phyloP scores from a whole-genome alignment of 2,329 filamentous ascomycete species.

The Ophiostoma australiae region DNA sequence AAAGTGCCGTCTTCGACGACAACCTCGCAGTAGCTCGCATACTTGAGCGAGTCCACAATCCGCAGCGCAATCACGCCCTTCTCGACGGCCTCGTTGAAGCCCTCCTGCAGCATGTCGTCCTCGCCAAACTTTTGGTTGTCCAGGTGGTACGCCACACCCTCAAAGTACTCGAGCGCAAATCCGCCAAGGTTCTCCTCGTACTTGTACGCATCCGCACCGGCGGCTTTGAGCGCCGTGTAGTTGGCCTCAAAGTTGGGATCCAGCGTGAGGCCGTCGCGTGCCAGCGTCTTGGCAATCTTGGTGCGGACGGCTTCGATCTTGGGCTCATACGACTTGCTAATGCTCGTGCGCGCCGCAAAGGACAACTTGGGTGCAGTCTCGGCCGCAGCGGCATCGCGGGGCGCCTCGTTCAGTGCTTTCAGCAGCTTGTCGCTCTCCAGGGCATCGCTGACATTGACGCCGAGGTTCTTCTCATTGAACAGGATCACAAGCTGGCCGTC shows the following conservation, averaged over 20 bases:
- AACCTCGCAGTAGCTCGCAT: constrained; percentile 43
- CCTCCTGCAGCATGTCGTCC: constrained; percentile 47
- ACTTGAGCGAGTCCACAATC: constrained; percentile 43
- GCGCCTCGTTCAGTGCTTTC: constrained; percentile 45
- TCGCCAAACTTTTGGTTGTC: constrained; percentile 24
- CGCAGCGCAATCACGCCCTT: constrained; percentile 43
- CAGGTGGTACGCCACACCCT: constrained; percentile 34
- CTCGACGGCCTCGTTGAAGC: constrained; percentile 44
- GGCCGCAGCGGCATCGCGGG: constrained; percentile 28
- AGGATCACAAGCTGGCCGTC: constrained; percentile 47
- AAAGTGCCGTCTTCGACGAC: constrained; percentile 46
- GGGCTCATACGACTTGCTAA: constrained; percentile 43
- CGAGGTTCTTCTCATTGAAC: constrained; percentile 42
- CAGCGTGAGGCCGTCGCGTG: constrained; percentile 41
- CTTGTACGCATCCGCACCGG: constrained; percentile 35
- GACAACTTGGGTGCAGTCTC: constrained; percentile 34
- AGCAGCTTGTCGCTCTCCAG: constrained; percentile 37
- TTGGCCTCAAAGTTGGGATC: constrained; percentile 45
- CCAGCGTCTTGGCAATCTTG: constrained; percentile 36
- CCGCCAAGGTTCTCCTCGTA: constrained; percentile 44
- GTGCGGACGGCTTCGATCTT: constrained; percentile 40
- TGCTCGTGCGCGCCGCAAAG: constrained; percentile 41
- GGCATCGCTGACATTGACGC: constrained; percentile 42
- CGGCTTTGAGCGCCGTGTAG: constrained; percentile 40
- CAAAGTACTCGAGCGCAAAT: constrained; percentile 41